Base-by-base conservation (phyloP, 768 basidiomycete species). In the Boletus sensibilis region DNA sequence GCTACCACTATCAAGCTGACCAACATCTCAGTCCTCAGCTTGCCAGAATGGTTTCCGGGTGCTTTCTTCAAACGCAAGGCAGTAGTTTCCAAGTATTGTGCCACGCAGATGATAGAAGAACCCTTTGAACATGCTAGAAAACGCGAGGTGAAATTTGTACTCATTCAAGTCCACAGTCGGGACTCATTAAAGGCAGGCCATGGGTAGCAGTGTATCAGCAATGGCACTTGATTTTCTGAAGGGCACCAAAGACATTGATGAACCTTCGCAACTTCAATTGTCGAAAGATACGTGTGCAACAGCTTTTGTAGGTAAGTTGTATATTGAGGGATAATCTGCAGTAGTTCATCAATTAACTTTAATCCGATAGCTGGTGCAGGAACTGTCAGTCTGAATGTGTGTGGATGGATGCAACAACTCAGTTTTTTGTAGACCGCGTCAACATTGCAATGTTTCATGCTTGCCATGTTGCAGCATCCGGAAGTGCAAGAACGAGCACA, bases 381-480 rank as follows among this genome's bases (percentile, higher is more conserved):
- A 47, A 60, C 67, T 0, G 60, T 62, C 8, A 38, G 67, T 58
- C 5, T 20, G 4, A 23, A 20, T 23, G 2, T 4, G 1, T 44
- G 2, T 27, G n/a, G 13, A 20, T 33, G 29, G 6, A 10, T 53
- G 11, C 53, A 16, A 44, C 7, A 33, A 16, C 31, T 58, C 31
- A 46, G 3, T 34, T 14, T 55, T 47, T 50, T 11, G 18, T 27
- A 63, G 59, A 52, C 55, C 3, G n/a, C 46, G 1, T 40, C 68
- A 1, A 58, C 53, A 13, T 34, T 61, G 42, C 54, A 55, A 23
- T 52, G 42, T 2, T 74, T 76, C 52, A 58, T 74, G 54, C 58
- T 74, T n/a, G 68, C 65, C 13, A 75, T 75, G 68, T 29, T 68
- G 9, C 53, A 56, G 8, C 40, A 72, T 50, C 74, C 74, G 1